Percentiles rank a stretch among this genome's conserved stretches.
Conservation (phyloP, 345 rosid species). For the Melastoma malabathricum region DNA sequence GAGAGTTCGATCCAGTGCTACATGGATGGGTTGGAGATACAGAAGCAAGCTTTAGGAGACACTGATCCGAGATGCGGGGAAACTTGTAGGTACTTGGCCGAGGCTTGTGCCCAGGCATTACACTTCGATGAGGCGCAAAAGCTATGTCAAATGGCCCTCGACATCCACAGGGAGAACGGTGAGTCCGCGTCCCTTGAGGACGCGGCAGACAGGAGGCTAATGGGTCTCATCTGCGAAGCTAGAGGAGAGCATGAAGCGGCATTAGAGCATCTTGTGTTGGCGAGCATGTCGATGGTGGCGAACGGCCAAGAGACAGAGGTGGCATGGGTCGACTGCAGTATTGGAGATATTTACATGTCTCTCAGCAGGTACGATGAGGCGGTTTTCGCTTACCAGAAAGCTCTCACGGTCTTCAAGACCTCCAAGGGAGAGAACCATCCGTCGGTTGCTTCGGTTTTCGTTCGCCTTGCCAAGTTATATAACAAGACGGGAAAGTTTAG, state of each 20-base stretch:
- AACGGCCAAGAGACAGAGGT: conserved; percentile 72
- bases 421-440: conserved; percentile 82
- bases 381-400: conserved; percentile 74
- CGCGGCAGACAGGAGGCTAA: conserved; percentile 79
- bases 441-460: conserved; percentile 66
- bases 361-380: conserved; percentile 79
- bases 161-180: conserved; percentile 50
- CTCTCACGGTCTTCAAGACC: conserved; percentile 60
- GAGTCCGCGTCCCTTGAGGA: conserved; percentile 62
- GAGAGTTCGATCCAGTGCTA: conserved; percentile 68
- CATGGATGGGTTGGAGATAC: conserved; percentile 54
- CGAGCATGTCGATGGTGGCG: conserved; percentile 82
- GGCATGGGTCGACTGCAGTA: conserved; percentile 78
- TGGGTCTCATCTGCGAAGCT: conserved; percentile 93
- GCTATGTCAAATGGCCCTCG: conserved; percentile 58
- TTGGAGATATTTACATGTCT: conserved; percentile 85
- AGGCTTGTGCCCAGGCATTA: conserved; percentile 77
- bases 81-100: conserved; percentile 73
- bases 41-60: conserved; percentile 64
- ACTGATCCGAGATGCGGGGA: conserved; percentile 70
- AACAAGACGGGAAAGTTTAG: conserved; percentile 65
- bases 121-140: conserved; percentile 63
- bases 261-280: conserved; percentile 81
- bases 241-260: conserved; percentile 77
- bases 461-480: conserved; percentile 76